Percentiles rank a stretch among this genome's conserved stretches.
These are phyloP conservation scores for Boehmeria nivea DNA, from an alignment of 306 rosid species.

Conservation along the genomic window DNA sequence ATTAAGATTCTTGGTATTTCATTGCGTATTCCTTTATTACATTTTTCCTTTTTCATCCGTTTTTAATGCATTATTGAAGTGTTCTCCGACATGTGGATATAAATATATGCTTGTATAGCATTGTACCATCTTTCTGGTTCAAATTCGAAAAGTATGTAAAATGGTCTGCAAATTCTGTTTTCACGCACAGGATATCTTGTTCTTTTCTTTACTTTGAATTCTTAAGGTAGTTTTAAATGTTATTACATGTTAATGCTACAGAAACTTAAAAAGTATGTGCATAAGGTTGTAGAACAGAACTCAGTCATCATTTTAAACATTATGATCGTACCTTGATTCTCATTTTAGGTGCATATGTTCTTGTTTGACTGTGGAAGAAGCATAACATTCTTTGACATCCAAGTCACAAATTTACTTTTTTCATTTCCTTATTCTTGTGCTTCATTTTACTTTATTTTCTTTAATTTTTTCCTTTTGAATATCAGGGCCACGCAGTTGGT, in stretches of 20 bases:
- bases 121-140: neutral
- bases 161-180: neutral
- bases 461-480: conserved; percentile 10
- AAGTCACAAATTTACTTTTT: neutral
- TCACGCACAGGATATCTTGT: neutral
- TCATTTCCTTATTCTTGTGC: neutral
- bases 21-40: neutral
- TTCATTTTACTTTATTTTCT: conserved; percentile 16
- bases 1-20: neutral
- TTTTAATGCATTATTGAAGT: neutral
- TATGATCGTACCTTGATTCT: too few relatives aligned
- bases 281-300: too few relatives aligned
- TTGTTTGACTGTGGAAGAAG: neutral
- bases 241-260: too few relatives aligned
- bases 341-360: neutral
- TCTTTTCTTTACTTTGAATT: neutral
- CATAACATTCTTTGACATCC: conserved; percentile 7
- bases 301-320: too few relatives aligned
- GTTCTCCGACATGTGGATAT: neutral
- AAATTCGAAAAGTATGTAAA: neutral
- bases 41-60: too few relatives aligned
- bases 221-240: neutral
- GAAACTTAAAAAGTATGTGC: too few relatives aligned
- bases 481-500: conserved; percentile 90
- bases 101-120: neutral